phyloP scores from a whole-genome alignment of 306 rosid species.

The Boehmeria nivea region DNA sequence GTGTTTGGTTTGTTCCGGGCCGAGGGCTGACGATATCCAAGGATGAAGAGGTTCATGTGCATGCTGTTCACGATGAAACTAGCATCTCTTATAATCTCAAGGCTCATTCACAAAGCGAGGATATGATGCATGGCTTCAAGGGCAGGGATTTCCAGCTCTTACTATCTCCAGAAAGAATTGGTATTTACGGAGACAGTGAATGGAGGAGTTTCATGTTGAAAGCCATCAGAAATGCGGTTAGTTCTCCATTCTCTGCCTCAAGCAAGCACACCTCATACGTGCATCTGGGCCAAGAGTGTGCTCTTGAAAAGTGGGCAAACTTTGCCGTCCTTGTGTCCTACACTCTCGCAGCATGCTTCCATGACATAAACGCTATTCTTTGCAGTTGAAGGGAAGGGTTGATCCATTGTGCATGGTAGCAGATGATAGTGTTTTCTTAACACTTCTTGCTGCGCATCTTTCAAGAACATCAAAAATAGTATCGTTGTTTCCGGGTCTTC shows the following conservation, averaged over 20 bases:
- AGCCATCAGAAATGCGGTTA: constrained; percentile 44
- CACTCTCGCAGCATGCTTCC: too few relatives aligned
- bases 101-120: constrained; percentile 30
- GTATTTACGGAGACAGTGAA: constrained; percentile 63
- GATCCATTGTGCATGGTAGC: constrained; percentile 56
- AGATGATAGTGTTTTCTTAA: constrained; percentile 74
- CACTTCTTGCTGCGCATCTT: constrained; percentile 60
- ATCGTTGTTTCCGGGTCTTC: constrained; percentile 67
- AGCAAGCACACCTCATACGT: constrained; percentile 17
- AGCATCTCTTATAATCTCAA: constrained; percentile 57
- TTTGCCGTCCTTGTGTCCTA: too few relatives aligned
- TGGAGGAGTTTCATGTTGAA: constrained; percentile 67
- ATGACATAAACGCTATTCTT: constrained; percentile 15
- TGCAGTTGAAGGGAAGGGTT: constrained; percentile 66
- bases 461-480: constrained; percentile 45
- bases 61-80: constrained; percentile 59
- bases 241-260: constrained; percentile 6
- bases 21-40: constrained; percentile 42
- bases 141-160: constrained; percentile 47
- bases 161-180: constrained; percentile 72
- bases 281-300: too few relatives aligned
- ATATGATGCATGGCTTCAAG: constrained; percentile 29
- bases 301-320: too few relatives aligned
- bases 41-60: constrained; percentile 33
- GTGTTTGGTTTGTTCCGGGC: constrained; percentile 93